Evolutionary conservation across 495 filamentous ascomycete genomes (phyloP).

Genomic region (Trichoderma asperelloides): DNA sequence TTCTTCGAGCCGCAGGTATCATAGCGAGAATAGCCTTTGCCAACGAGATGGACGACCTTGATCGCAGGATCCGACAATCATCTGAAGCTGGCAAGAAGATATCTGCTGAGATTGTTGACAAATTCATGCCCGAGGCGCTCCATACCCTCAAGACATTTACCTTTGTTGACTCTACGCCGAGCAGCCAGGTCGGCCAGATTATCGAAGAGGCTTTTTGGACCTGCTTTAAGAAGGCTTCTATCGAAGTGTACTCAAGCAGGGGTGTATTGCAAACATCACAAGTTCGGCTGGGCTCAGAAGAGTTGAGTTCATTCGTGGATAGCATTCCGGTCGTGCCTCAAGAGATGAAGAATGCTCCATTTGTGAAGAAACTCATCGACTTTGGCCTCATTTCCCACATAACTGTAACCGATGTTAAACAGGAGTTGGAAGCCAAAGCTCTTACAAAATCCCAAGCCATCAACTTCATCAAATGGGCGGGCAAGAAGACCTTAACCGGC

Average conservation of each 20-base stretch:
- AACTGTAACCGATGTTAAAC: conserved; percentile 73
- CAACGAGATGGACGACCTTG: conserved; percentile 73
- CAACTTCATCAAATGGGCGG: conserved; percentile 77
- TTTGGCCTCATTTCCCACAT: conserved; percentile 76
- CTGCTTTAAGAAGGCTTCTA: conserved; percentile 65
- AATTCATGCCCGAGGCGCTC: conserved; percentile 66
- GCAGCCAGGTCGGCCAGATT: conserved; percentile 63
- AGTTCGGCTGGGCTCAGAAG: conserved; percentile 71
- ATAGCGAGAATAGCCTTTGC: conserved; percentile 79
- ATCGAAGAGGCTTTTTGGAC: conserved; percentile 96
- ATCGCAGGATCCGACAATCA: conserved; percentile 41
- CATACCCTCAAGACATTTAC: conserved; percentile 76
- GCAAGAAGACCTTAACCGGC: conserved; percentile 52
- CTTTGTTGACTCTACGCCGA: conserved; percentile 82
- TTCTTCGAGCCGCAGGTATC: conserved; percentile 85
- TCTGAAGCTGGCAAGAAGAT: conserved; percentile 39
- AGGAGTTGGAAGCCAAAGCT: conserved; percentile 69
- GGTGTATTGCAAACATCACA: conserved; percentile 71
- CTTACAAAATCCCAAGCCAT: conserved; percentile 63
- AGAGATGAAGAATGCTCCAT: conserved; percentile 54
- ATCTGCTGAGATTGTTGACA: conserved; percentile 46
- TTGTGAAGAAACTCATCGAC: conserved; percentile 68
- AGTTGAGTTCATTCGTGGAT: conserved; percentile 75
- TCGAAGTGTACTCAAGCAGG: conserved; percentile 79
- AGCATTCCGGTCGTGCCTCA: conserved; percentile 83